A percentile compares a stretch with the other conserved stretches of the same genome.
These are phyloP conservation scores for Lipomyces sp. DNA, from an alignment of 805 yeast species.

Conservation along the genomic window DNA sequence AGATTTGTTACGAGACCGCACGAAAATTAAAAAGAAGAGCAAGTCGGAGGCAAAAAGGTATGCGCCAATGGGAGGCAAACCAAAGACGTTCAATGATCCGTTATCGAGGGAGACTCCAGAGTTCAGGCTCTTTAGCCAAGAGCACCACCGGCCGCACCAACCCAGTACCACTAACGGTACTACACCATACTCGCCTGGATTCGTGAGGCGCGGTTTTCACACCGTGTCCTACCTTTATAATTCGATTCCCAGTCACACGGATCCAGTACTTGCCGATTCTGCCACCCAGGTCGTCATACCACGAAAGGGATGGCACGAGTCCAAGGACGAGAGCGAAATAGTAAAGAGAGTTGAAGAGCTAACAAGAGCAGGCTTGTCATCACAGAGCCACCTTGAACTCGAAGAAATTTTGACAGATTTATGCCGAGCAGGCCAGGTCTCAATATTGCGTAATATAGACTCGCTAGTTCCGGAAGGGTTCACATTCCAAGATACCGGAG, in stretches of 20 bases:
- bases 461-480: slow-evolving; percentile 2
- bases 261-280: not conserved
- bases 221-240: not conserved
- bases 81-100: slow-evolving; percentile 1
- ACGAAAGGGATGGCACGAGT: not conserved
- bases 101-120: slow-evolving; percentile 20
- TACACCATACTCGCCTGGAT: not conserved
- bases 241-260: not conserved
- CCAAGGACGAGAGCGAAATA: not conserved
- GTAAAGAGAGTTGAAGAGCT: not conserved
- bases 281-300: not conserved
- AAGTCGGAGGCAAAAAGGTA: slow-evolving; percentile 19
- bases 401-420: slow-evolving; percentile 1
- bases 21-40: slow-evolving; percentile 8
- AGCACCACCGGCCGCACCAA: not conserved
- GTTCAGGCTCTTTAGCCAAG: slow-evolving; percentile 6
- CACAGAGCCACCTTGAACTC: not conserved
- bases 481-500: slow-evolving; percentile 15
- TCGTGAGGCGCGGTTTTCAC: slow-evolving; percentile 1
- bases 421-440: not conserved
- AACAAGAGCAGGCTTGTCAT: not conserved
- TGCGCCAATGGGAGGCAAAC: slow-evolving; percentile 18
- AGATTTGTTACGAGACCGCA: slow-evolving; percentile 11
- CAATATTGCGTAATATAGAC: not conserved
- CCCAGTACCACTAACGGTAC: not conserved